Percentiles rank a stretch among this genome's conserved stretches.
phyloP scores from a whole-genome alignment of 176 grass and related monocot species.

The Triticum aestivum region IWGSC_CS_RefSeq_v2.1 NC_057814.1:448182489-448182988 shows the following conservation, averaged over 20 bases:
- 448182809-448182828: neutral
- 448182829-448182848: neutral
- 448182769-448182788: slow-evolving; percentile 66
- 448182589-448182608: slow-evolving; percentile 75
- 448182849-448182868: neutral
- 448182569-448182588: slow-evolving; percentile 86
- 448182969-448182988: neutral
- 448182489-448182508: neutral
- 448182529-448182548: slow-evolving; percentile 28
- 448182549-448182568: slow-evolving; percentile 80
- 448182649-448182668: slow-evolving; percentile 68
- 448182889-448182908: neutral
- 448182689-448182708: slow-evolving; percentile 82
- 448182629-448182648: slow-evolving; percentile 63
- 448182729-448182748: slow-evolving; percentile 89
- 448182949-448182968: slow-evolving; percentile 6
- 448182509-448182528: neutral
- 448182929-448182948: slow-evolving; percentile 19
- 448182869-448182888: neutral
- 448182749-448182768: slow-evolving; percentile 98
- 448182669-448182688: slow-evolving; percentile 65
- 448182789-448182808: slow-evolving; percentile 45
- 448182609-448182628: slow-evolving; percentile 86
- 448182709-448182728: slow-evolving; percentile 85
- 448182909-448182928: neutral